Evolutionary conservation across 176 grass and related monocot species (phyloP), one percentile per base, ranked within the genome.

Genomic region (Puya raimondii): DNA sequence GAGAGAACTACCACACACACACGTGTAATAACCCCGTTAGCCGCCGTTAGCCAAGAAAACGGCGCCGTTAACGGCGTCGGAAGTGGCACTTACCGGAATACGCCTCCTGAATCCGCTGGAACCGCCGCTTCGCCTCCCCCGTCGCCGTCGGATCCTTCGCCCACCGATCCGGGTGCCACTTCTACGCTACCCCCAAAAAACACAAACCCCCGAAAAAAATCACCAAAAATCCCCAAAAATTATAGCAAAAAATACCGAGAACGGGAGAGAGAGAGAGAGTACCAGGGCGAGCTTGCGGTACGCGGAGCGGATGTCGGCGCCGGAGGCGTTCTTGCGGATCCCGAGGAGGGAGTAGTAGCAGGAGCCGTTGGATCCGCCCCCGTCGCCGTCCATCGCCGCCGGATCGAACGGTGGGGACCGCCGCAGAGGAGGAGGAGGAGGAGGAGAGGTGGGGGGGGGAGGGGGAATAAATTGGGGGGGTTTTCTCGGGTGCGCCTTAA

Each of bases 81-180:
- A 21, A 20, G 69, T 53, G 53, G 5, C 18, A 67, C 94, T 90
- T 74, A 99, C 94, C 94, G 82, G 89, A 91, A 50, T 99, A 99
- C 6, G 94, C 94, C 78, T 99, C 94, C 74, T 99, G 94, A 77
- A 99, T 99, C 82, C 87, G 94, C 80, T 99, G 94, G 80, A 99
- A 99, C 61, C 90, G 87, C 80, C 69, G 76, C 53, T 99, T 90
- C 47, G 90, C 95, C 82, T 99, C 90, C 18, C 75, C 82, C 4
- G 79, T 80, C 8, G 70, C 84, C 49, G 81, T 70, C 12, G 90
- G 90, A 23, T 99, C 67, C 77, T 80, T 94, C 48, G 85, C 72
- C 69, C 87, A 99, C 50, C 95, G 89, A 82, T 99, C 95, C 33
- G 95, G 94, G 71, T 99, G 95, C 95, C 95, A 93, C 79, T 85